phyloP scores from a whole-genome alignment of 176 grass and related monocot species.

The Alopecurus myosuroides region DNA sequence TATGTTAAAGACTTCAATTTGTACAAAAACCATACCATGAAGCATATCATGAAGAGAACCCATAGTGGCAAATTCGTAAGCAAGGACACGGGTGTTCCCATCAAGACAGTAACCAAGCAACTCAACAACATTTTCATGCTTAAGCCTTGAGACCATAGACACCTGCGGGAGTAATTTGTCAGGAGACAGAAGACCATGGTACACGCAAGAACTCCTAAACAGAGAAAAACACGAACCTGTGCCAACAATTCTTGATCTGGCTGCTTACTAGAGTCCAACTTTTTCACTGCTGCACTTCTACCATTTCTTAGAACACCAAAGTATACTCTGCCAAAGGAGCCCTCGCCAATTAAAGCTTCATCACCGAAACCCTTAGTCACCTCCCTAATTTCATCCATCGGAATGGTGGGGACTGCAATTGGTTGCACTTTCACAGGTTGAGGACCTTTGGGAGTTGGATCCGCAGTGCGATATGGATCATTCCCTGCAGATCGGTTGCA shows the following conservation, averaged over 20 bases:
- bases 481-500: slow-evolving; percentile 27
- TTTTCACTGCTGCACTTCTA: slow-evolving; percentile 58
- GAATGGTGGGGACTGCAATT: slow-evolving; percentile 63
- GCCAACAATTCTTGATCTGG: slow-evolving; percentile 82
- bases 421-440: slow-evolving; percentile 68
- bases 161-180: slow-evolving; percentile 39
- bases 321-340: slow-evolving; percentile 83
- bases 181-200: neutral
- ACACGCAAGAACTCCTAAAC: neutral
- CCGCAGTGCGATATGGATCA: slow-evolving; percentile 50
- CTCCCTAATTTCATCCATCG: slow-evolving; percentile 75
- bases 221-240: slow-evolving; percentile 46
- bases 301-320: slow-evolving; percentile 73
- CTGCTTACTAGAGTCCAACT: slow-evolving; percentile 84
- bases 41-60: slow-evolving; percentile 88
- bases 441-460: slow-evolving; percentile 62
- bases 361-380: slow-evolving; percentile 75
- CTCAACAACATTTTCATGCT: slow-evolving; percentile 81
- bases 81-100: slow-evolving; percentile 53
- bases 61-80: slow-evolving; percentile 81
- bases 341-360: slow-evolving; percentile 84
- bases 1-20: neutral
- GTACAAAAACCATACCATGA: slow-evolving; percentile 54
- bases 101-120: slow-evolving; percentile 79
- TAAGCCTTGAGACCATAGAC: slow-evolving; percentile 70